Evolutionary conservation across 768 basidiomycete species (phyloP).

Genomic region (Rhodotorula sphaerocarpa): DNA sequence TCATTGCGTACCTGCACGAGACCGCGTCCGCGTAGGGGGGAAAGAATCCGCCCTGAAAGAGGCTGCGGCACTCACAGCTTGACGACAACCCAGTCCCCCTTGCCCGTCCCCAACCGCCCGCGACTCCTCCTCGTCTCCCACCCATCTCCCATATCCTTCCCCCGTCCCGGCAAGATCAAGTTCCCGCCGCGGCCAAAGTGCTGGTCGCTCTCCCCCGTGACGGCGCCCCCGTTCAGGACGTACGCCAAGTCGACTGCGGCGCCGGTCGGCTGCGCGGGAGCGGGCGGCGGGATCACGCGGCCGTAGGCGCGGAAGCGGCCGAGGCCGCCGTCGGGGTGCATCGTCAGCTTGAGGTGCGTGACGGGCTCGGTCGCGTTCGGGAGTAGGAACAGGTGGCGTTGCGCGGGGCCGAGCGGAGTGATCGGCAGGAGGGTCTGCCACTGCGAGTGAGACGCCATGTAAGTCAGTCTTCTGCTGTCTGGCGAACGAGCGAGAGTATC

Average conservation of each 20-base stretch:
- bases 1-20: too few relatives aligned
- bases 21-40: too few relatives aligned
- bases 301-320: conserved; percentile 91
- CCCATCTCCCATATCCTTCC: conserved; percentile 77
- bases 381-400: conserved; percentile 79
- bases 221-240: conserved; percentile 78
- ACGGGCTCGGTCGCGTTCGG: conserved; percentile 44
- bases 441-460: conserved; percentile 40
- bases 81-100: conserved; percentile 85
- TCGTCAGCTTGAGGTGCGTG: conserved; percentile 81
- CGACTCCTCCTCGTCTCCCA: conserved; percentile 96
- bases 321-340: conserved; percentile 96
- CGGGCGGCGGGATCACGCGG: conserved; percentile 47
- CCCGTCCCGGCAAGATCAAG: conserved; percentile 81
- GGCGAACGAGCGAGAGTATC: too few relatives aligned
- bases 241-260: conserved; percentile 72
- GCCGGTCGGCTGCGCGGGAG: conserved; percentile 3
- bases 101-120: conserved; percentile 50
- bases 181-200: conserved; percentile 91
- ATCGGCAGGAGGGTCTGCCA: conserved; percentile 75
- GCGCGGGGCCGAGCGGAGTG: conserved; percentile 67
- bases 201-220: conserved; percentile 80
- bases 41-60: too few relatives aligned
- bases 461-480: too few relatives aligned
- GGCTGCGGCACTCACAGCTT: conserved; percentile 57